phyloP scores from a whole-genome alignment of 1,139 yeast genomes.

The Wickerhamomyces sp. region DNA sequence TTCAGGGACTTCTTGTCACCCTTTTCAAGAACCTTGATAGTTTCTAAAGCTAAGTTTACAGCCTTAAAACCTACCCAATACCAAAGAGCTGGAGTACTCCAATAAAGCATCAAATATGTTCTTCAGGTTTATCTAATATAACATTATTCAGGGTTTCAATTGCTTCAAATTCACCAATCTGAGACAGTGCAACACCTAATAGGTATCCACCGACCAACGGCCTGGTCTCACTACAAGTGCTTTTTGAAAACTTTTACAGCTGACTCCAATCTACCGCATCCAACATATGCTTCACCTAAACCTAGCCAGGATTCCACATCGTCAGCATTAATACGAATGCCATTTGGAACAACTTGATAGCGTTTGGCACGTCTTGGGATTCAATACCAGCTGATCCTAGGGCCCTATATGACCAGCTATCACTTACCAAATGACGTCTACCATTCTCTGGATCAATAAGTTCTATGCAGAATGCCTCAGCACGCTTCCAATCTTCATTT shows the following conservation, averaged over 20 bases:
- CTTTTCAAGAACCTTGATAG: conserved; percentile 28
- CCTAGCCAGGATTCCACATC: conserved; percentile 90
- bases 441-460: conserved; percentile 62
- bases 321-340: conserved; percentile 60
- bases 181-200: conserved; percentile 57
- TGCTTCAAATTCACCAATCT: conserved; percentile 49
- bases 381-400: conserved; percentile 78
- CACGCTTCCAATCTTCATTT: conserved; percentile 77
- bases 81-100: conserved; percentile 48
- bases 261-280: conserved; percentile 84
- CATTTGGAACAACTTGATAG: conserved; percentile 88
- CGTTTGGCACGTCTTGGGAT: conserved; percentile 66
- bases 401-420: conserved; percentile 82
- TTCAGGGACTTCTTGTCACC: conserved; percentile 37
- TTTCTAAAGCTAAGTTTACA: conserved; percentile 42
- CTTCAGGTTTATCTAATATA: conserved; percentile 39
- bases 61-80: conserved; percentile 63
- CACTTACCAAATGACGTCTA: conserved; percentile 42
- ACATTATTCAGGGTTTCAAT: conserved; percentile 40
- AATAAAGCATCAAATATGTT: conserved; percentile 57
- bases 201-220: conserved; percentile 63
- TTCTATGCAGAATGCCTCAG: conserved; percentile 66
- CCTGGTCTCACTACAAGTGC: conserved; percentile 50
- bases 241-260: conserved; percentile 75
- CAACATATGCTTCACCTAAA: conserved; percentile 85